Percentiles rank a stretch among this genome's conserved stretches.
These are phyloP conservation scores for Wickerhamomyces queroliae DNA, from an alignment of 805 yeast genomes.

Conservation along the genomic window DNA sequence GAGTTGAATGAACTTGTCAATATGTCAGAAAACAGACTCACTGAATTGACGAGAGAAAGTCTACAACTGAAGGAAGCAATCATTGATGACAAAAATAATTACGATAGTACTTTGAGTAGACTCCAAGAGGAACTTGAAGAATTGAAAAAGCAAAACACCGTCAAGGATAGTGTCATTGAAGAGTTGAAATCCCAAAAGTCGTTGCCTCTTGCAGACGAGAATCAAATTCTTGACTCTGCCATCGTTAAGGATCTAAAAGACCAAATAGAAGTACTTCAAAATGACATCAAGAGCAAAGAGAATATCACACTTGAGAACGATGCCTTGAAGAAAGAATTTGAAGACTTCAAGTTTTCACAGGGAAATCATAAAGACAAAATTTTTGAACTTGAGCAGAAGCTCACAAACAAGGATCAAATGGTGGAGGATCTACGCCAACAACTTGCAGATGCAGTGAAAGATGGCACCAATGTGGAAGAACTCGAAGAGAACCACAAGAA, in stretches of 20 bases:
- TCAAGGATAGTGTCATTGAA: constrained; percentile 1
- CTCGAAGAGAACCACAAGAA: too few relatives aligned
- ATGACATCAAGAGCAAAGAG: neutral
- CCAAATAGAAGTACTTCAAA: neutral
- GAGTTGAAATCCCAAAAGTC: neutral
- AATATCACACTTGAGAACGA: neutral
- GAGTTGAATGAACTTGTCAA: constrained; percentile 20
- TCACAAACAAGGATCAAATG: neutral
- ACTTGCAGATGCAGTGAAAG: neutral
- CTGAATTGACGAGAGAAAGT: constrained; percentile 16
- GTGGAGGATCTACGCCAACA: neutral
- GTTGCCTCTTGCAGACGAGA: too few relatives aligned
- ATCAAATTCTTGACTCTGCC: too few relatives aligned
- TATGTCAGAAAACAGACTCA: constrained; percentile 8
- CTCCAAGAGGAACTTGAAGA: neutral
- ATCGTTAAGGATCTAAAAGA: neutral
- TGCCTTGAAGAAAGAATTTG: too few relatives aligned
- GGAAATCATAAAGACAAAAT: constrained; percentile 1
- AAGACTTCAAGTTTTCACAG: too few relatives aligned
- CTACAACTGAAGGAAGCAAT: constrained; percentile 24
- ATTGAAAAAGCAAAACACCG: neutral
- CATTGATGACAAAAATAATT: constrained; percentile 3
- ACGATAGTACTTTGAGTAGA: constrained; percentile 1
- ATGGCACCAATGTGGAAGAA: too few relatives aligned
- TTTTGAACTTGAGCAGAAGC: neutral